phyloP scores from a whole-genome alignment of 1,139 yeast genomes.

The Lodderomyces parapsilosis region DNA sequence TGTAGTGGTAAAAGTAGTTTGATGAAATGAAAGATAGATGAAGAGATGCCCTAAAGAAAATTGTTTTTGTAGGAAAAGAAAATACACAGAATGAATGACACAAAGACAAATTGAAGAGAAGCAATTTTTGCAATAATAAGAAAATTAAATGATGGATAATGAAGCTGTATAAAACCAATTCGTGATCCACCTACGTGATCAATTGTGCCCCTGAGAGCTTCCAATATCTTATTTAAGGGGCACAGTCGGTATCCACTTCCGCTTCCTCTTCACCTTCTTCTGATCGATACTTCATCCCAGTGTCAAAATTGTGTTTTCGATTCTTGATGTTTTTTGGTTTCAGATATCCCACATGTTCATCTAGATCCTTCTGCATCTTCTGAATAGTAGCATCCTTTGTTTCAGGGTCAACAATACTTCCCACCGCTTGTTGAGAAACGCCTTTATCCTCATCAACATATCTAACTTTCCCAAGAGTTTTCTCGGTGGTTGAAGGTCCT shows the following conservation, averaged over 20 bases:
- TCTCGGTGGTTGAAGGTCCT: constrained; percentile 12
- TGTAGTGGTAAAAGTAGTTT: background rate
- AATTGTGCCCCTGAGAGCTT: too few relatives aligned
- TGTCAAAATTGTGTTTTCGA: constrained; percentile 9
- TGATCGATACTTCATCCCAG: background rate
- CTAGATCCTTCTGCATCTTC: constrained; percentile 5
- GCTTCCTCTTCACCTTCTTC: background rate
- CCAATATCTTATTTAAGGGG: too few relatives aligned
- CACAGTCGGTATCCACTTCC: too few relatives aligned
- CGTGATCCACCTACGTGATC: too few relatives aligned
- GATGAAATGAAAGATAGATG: too few relatives aligned
- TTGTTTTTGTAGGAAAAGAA: background rate
- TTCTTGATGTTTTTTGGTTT: constrained; percentile 12
- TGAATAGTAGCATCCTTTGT: constrained; percentile 1
- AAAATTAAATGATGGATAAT: too few relatives aligned
- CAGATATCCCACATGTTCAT: constrained; percentile 14
- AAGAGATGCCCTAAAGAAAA: constrained; percentile 6
- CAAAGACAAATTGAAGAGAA: background rate
- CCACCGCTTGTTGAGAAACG: background rate
- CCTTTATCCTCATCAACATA: background rate
- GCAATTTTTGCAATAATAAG: background rate
- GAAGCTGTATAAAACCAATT: too few relatives aligned
- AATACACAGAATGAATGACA: constrained; percentile 2
- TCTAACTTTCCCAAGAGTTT: constrained; percentile 6
- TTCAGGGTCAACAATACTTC: background rate